These are phyloP conservation scores for Lotmaria passim DNA, from an alignment of 208 protist species.

Conservation along the genomic window DNA sequence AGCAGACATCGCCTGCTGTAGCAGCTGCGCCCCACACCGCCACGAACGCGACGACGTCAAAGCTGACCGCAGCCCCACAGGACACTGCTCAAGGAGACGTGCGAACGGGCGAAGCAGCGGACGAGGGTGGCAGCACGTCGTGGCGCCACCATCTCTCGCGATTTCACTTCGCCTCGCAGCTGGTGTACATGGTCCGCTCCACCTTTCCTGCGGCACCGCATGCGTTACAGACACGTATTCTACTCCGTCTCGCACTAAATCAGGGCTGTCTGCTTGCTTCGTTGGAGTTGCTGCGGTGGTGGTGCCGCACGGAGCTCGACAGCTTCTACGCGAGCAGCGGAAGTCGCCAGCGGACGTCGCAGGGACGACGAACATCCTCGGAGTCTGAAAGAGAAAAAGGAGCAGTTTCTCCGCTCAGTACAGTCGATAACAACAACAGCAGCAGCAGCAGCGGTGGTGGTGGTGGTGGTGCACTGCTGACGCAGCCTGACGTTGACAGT, in stretches of 20 bases:
- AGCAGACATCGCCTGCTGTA: too few species aligned
- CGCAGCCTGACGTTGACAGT: slow-evolving; percentile 23
- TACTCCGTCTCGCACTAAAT: slow-evolving; percentile 66
- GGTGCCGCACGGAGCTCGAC: slow-evolving; percentile 42
- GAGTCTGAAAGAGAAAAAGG: neutral
- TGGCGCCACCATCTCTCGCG: slow-evolving; percentile 30
- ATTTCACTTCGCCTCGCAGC: slow-evolving; percentile 58
- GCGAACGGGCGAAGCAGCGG: too few species aligned
- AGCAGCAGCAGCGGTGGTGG: neutral
- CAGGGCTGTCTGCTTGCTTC: slow-evolving; percentile 62
- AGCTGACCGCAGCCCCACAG: too few species aligned
- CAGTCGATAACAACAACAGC: neutral
- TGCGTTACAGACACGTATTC: slow-evolving; percentile 34
- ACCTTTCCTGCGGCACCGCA: slow-evolving; percentile 36
- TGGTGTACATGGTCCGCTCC: slow-evolving; percentile 50
- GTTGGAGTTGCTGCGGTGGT: slow-evolving; percentile 64
- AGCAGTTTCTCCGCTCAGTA: too few species aligned
- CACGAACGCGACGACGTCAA: neutral
- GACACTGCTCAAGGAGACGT: too few species aligned
- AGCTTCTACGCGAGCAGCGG: slow-evolving; percentile 29
- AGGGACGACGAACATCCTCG: neutral
- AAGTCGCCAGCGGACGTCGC: neutral
- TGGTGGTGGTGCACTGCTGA: slow-evolving; percentile 4
- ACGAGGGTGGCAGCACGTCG: neutral
- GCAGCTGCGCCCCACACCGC: too few species aligned